These are phyloP conservation scores for Apophysomyces ossiformis DNA, from an alignment of 371 early-diverging fungal genomes.

Conservation along the genomic window DNA sequence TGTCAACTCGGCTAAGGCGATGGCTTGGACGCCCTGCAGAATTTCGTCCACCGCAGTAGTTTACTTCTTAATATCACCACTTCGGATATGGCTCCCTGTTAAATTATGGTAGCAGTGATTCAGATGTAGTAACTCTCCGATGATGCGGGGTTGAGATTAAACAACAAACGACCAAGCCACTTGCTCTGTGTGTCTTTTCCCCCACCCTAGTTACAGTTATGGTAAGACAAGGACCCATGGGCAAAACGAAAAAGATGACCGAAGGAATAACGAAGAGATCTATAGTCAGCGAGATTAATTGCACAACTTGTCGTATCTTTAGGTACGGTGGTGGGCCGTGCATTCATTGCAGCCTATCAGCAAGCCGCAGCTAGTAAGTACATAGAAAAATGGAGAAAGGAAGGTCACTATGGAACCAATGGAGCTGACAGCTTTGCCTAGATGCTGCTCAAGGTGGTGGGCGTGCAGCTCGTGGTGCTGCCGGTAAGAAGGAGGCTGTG, in stretches of 20 bases:
- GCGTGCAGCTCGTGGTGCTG: slow-evolving; percentile 44
- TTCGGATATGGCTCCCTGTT: no score
- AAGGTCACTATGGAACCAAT: slow-evolving; percentile 1
- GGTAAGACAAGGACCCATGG: slow-evolving; percentile 10
- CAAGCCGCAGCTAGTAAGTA: slow-evolving; percentile 90
- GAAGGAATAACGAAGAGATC: slow-evolving; percentile 32
- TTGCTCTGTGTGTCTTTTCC: neutral
- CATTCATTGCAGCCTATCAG: slow-evolving; percentile 93
- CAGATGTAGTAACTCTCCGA: no score
- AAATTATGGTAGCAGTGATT: no score
- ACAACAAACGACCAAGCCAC: neutral
- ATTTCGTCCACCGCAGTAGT: no score
- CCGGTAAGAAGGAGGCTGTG: slow-evolving; percentile 56
- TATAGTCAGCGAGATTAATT: slow-evolving; percentile 71
- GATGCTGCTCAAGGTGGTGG: slow-evolving; percentile 72
- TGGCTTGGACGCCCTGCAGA: no score
- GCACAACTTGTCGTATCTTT: slow-evolving; percentile 89
- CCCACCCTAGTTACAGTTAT: slow-evolving; percentile 8
- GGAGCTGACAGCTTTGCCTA: slow-evolving; percentile 8
- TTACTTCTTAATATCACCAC: no score
- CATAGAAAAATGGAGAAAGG: neutral
- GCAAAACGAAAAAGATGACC: neutral
- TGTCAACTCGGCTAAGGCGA: no score
- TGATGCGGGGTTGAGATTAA: neutral
- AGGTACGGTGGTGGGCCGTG: slow-evolving; percentile 87